Conservation (phyloP, 768 basidiomycete genomes). For the Hygrophoropsis aurantiaca region DNA sequence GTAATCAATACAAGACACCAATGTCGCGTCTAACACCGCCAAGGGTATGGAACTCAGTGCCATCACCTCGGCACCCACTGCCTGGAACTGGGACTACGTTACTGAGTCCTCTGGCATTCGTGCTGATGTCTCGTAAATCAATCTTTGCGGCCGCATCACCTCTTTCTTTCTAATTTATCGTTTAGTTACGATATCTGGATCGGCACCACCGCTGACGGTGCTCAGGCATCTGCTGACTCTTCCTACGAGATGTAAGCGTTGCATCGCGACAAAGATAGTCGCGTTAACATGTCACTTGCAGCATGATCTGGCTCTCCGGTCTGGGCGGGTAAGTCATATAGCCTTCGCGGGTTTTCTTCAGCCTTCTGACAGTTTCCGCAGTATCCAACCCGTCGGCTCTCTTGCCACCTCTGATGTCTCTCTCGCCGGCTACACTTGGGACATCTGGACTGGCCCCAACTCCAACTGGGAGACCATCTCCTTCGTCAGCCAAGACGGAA, state of each 20-base stretch:
- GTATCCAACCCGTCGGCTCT: constrained; percentile 57
- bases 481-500: constrained; percentile 48
- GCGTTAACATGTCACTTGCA: no score
- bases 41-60: constrained; percentile 41
- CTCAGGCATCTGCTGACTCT: constrained; percentile 46
- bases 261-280: no score
- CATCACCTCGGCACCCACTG: constrained; percentile 45
- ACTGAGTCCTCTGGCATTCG: constrained; percentile 43
- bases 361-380: constrained; percentile 13
- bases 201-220: constrained; percentile 41
- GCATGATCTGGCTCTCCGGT: constrained; percentile 62
- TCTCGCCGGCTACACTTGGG: constrained; percentile 53
- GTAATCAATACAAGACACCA: constrained; percentile 41
- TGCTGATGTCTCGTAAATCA: constrained; percentile 45
- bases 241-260: constrained; percentile 45
- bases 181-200: constrained; percentile 53
- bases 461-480: constrained; percentile 56
- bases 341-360: no score
- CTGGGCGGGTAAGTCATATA: constrained; percentile 43
- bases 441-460: constrained; percentile 55
- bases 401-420: constrained; percentile 40
- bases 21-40: constrained; percentile 43
- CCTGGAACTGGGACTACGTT: constrained; percentile 52
- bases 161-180: no score
- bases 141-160: no score